These are phyloP conservation scores for Colletotrichum sp. DNA, from an alignment of 2,329 filamentous ascomycete genomes.

Conservation along the genomic window DNA sequence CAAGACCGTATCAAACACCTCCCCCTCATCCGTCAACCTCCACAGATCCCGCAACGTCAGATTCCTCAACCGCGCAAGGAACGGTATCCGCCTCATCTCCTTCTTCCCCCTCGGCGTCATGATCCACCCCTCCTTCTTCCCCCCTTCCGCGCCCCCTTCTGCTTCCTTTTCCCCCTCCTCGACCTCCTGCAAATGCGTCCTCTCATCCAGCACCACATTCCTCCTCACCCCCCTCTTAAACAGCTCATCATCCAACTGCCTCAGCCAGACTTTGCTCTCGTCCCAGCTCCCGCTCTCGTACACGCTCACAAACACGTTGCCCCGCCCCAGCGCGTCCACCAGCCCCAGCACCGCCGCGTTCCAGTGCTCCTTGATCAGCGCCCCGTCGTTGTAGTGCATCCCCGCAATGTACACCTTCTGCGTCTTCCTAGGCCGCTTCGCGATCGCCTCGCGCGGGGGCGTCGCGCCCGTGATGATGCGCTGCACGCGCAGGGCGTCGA, in stretches of 20 bases:
- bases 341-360: slow-evolving; percentile 63
- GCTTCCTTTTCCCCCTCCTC: slow-evolving; percentile 47
- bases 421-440: slow-evolving; percentile 26
- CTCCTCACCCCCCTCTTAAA: slow-evolving; percentile 55
- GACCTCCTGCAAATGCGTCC: slow-evolving; percentile 64
- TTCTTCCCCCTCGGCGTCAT: slow-evolving; percentile 55
- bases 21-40: slow-evolving; percentile 52
- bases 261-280: slow-evolving; percentile 66
- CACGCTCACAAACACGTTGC: slow-evolving; percentile 72
- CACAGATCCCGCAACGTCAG: slow-evolving; percentile 63
- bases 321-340: slow-evolving; percentile 58
- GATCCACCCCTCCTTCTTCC: slow-evolving; percentile 64
- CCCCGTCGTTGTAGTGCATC: slow-evolving; percentile 72
- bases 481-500: slow-evolving; percentile 42
- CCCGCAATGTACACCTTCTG: slow-evolving; percentile 69
- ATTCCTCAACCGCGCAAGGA: slow-evolving; percentile 69
- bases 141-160: neutral
- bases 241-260: slow-evolving; percentile 59
- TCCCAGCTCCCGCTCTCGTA: slow-evolving; percentile 75
- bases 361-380: slow-evolving; percentile 66
- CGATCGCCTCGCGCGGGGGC: neutral
- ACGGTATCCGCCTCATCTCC: slow-evolving; percentile 71
- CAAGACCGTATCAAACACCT: slow-evolving; percentile 61
- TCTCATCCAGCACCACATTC: slow-evolving; percentile 61
- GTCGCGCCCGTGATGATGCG: neutral